Evolutionary conservation across 768 basidiomycete genomes (phyloP).

Genomic region (Butyriboletus loyo): DNA sequence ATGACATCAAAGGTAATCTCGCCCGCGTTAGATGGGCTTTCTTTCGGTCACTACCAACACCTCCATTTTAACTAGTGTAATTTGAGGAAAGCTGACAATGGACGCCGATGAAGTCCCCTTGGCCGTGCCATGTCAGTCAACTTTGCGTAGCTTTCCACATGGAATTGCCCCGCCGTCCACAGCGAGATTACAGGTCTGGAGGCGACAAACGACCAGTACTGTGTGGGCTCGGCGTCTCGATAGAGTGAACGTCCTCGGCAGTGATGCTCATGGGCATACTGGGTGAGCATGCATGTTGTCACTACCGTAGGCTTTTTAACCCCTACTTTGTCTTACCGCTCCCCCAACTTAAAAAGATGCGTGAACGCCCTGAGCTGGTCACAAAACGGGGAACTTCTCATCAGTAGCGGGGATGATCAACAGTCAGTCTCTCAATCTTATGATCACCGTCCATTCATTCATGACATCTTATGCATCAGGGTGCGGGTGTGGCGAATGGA

Average conservation of each 20-base stretch:
- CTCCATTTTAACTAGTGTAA: neutral
- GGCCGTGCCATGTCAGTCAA: constrained; percentile 3
- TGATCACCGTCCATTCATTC: neutral
- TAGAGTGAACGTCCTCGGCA: constrained; percentile 71
- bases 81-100: constrained; percentile 10
- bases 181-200: constrained; percentile 23
- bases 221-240: constrained; percentile 43
- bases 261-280: constrained; percentile 57
- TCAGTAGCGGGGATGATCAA: constrained; percentile 73
- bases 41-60: neutral
- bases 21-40: neutral
- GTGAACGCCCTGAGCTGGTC: constrained; percentile 80
- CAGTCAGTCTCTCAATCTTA: constrained; percentile 41
- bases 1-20: neutral
- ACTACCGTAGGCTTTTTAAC: neutral
- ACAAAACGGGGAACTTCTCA: constrained; percentile 55
- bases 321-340: neutral
- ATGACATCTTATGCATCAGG: constrained; percentile 32
- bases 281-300: constrained; percentile 46
- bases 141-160: neutral
- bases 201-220: constrained; percentile 20
- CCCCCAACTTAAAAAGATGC: constrained; percentile 50
- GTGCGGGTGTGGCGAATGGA: constrained; percentile 80
- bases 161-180: constrained; percentile 18
- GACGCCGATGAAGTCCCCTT: constrained; percentile 2